Percentiles rank a stretch among this genome's conserved stretches.
phyloP scores from a whole-genome alignment of 306 rosid species.

The Herpetospermum pedunculosum region DNA sequence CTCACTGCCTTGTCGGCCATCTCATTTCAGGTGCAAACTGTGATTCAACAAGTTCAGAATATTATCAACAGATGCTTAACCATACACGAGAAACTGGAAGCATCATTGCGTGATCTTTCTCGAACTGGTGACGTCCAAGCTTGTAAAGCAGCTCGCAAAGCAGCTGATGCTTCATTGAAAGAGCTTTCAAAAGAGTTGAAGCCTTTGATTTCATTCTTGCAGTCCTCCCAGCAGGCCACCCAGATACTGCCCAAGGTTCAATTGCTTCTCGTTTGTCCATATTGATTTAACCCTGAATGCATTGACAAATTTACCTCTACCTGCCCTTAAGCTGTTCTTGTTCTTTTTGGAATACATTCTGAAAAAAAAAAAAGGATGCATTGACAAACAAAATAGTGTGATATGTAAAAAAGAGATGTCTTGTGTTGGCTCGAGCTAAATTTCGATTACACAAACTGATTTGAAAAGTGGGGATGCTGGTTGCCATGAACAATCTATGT shows the following conservation, averaged over 20 bases:
- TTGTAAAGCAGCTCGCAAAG: constrained; percentile 84
- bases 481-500: neutral
- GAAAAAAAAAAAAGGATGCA: no score
- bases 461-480: neutral
- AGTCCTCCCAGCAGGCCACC: constrained; percentile 71
- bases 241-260: constrained; percentile 76
- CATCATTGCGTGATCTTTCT: constrained; percentile 80
- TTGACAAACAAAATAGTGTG: neutral
- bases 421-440: neutral
- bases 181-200: constrained; percentile 83
- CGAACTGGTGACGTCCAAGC: constrained; percentile 80
- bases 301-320: no score
- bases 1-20: neutral
- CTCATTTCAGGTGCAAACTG: constrained; percentile 63
- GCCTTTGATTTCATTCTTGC: constrained; percentile 47
- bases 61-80: constrained; percentile 52
- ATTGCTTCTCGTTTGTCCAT: neutral
- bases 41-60: constrained; percentile 43
- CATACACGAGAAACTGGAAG: constrained; percentile 69
- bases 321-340: no score
- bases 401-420: neutral
- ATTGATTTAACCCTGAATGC: neutral
- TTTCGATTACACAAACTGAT: neutral
- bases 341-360: no score
- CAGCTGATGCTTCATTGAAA: constrained; percentile 69